A percentile compares a stretch with the other conserved stretches of the same genome.
These are phyloP conservation scores for Cercophora samala DNA, from an alignment of 495 filamentous ascomycete species.

Conservation along the genomic window DNA sequence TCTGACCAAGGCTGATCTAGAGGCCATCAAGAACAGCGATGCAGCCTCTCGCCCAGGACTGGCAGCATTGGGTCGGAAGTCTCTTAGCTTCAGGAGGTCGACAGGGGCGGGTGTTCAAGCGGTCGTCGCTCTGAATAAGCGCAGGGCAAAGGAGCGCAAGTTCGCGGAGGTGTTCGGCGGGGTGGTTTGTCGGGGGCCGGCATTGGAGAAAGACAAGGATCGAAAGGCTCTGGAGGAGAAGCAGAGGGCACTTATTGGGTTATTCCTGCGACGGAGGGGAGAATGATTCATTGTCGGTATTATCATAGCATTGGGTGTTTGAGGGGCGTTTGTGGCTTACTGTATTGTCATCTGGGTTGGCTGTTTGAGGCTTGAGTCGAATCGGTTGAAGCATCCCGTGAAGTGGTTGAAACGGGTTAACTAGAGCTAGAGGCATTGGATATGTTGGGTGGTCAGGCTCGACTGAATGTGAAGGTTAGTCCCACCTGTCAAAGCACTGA, in stretches of 20 bases:
- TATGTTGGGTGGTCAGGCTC: background rate
- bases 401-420: too few relatives aligned
- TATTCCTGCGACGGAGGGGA: constrained; percentile 37
- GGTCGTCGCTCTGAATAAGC: constrained; percentile 33
- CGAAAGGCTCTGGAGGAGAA: constrained; percentile 46
- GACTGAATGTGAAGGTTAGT: background rate
- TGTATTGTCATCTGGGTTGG: background rate
- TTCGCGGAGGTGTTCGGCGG: constrained; percentile 48
- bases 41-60: constrained; percentile 19
- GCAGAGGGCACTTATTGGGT: constrained; percentile 38
- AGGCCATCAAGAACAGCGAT: constrained; percentile 19
- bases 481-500: too few relatives aligned
- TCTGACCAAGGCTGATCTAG: constrained; percentile 36
- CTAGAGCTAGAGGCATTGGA: background rate
- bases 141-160: constrained; percentile 44
- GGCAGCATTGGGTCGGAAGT: constrained; percentile 32
- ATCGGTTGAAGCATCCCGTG: too few relatives aligned
- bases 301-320: background rate
- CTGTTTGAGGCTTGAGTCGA: background rate
- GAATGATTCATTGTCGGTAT: constrained; percentile 4
- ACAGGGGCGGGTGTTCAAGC: constrained; percentile 29
- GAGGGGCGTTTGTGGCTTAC: background rate
- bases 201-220: constrained; percentile 45
- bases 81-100: constrained; percentile 40
- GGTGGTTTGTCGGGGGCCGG: constrained; percentile 43